A percentile compares a stretch with the other conserved stretches of the same genome.
phyloP scores from a whole-genome alignment of 345 rosid genomes.

The Salix udensis region DNA sequence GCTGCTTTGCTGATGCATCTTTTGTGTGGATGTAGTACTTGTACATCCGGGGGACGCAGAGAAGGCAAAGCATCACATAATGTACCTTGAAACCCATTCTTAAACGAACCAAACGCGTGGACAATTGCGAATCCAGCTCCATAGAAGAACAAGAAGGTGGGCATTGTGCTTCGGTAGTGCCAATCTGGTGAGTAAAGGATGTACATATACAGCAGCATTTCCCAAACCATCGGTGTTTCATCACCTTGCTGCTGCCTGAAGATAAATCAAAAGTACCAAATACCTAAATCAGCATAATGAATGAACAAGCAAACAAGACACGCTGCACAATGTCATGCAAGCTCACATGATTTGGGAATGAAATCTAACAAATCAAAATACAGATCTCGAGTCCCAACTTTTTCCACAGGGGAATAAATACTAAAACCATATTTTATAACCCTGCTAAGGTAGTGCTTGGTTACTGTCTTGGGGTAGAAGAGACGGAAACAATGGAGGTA shows the following conservation, averaged over 20 bases:
- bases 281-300: neutral
- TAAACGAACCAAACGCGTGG: slow-evolving; percentile 62
- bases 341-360: neutral
- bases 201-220: slow-evolving; percentile 88
- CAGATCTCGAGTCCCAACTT: neutral
- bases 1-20: slow-evolving; percentile 58
- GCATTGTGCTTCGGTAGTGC: slow-evolving; percentile 96
- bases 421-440: neutral
- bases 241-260: slow-evolving; percentile 95
- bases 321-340: neutral
- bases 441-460: neutral
- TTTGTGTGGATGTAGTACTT: slow-evolving; percentile 88
- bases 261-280: neutral
- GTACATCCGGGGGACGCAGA: slow-evolving; percentile 89
- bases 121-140: slow-evolving; percentile 75
- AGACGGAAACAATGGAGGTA: neutral
- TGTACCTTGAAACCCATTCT: slow-evolving; percentile 86
- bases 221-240: slow-evolving; percentile 99
- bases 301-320: neutral
- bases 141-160: slow-evolving; percentile 82
- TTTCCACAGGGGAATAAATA: neutral
- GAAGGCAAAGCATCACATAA: slow-evolving; percentile 64
- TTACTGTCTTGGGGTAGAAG: no score
- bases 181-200: slow-evolving; percentile 97
- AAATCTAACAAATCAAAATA: neutral